These are phyloP conservation scores for Aspergillus quadricinctus DNA, from an alignment of 2,329 filamentous ascomycete genomes.

Conservation along the genomic window DNA sequence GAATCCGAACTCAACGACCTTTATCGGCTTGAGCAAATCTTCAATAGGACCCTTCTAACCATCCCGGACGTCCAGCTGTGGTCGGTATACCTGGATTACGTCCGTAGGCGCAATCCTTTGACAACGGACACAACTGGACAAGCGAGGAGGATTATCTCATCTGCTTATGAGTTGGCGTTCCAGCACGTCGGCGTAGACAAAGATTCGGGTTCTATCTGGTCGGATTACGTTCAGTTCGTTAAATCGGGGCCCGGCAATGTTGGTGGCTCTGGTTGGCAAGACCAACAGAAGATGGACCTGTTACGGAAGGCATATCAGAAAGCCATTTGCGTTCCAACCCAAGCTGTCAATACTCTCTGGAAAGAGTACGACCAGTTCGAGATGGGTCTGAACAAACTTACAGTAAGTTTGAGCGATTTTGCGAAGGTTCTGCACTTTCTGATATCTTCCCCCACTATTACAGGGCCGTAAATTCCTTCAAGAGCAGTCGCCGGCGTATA, in stretches of 20 bases:
- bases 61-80: constrained; percentile 83
- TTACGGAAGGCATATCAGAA: constrained; percentile 89
- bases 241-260: constrained; percentile 80
- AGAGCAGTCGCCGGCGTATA: constrained; percentile 87
- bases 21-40: constrained; percentile 73
- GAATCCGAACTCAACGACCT: constrained; percentile 85
- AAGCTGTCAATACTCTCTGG: constrained; percentile 80
- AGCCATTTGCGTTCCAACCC: constrained; percentile 81
- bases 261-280: constrained; percentile 87
- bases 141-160: constrained; percentile 73
- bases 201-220: constrained; percentile 85
- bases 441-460: constrained; percentile 2
- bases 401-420: constrained; percentile 48
- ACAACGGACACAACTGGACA: constrained; percentile 70
- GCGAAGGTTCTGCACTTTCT: constrained; percentile 1
- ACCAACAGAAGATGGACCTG: constrained; percentile 95
- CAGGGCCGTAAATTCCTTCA: constrained; percentile 91
- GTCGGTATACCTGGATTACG: constrained; percentile 92
- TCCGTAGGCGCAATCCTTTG: constrained; percentile 84
- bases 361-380: constrained; percentile 98
- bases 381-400: constrained; percentile 86
- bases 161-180: constrained; percentile 89
- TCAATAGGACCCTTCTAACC: constrained; percentile 71
- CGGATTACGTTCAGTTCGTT: constrained; percentile 91
- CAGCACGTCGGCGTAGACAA: constrained; percentile 86